Evolutionary conservation across 805 yeast genomes (phyloP).

Genomic region (Alloascoidea africana): DNA sequence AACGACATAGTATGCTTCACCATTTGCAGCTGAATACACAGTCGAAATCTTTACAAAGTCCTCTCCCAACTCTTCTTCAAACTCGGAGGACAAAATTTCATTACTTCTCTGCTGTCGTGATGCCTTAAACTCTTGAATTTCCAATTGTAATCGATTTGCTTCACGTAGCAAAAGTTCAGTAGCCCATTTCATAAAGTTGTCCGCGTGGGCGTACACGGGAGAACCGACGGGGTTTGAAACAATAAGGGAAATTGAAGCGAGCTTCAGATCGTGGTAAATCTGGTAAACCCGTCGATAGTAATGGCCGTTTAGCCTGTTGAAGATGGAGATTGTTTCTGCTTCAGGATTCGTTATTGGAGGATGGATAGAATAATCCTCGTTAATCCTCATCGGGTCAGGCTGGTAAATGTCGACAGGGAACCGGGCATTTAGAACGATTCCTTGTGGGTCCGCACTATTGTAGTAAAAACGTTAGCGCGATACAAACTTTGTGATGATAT

Average conservation of each 20-base stretch:
- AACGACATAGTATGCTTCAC: conserved; percentile 49
- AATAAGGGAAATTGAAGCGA: conserved; percentile 35
- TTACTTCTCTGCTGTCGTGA: conserved; percentile 1
- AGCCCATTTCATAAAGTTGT: conserved; percentile 45
- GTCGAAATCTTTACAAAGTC: conserved; percentile 50
- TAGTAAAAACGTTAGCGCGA: not conserved
- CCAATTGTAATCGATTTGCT: conserved; percentile 23
- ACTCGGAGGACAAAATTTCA: conserved; percentile 1
- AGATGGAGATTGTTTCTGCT: conserved; percentile 23
- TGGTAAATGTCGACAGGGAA: not conserved
- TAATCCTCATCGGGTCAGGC: not conserved
- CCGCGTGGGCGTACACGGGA: conserved; percentile 33
- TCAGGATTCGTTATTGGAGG: not conserved
- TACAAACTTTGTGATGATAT: not conserved
- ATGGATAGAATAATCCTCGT: not conserved
- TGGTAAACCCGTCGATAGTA: conserved; percentile 34
- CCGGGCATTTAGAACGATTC: not conserved
- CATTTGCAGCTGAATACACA: conserved; percentile 32
- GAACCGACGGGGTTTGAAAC: conserved; percentile 33
- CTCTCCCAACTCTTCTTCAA: conserved; percentile 29
- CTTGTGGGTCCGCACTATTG: not conserved
- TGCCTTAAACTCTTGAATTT: conserved; percentile 13
- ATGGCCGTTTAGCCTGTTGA: conserved; percentile 21
- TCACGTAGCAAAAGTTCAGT: conserved; percentile 54
- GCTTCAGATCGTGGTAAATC: conserved; percentile 51